A percentile compares a stretch with the other conserved stretches of the same genome.
phyloP scores from a whole-genome alignment of 306 rosid genomes.

The Dryas alaskensis region DNA sequence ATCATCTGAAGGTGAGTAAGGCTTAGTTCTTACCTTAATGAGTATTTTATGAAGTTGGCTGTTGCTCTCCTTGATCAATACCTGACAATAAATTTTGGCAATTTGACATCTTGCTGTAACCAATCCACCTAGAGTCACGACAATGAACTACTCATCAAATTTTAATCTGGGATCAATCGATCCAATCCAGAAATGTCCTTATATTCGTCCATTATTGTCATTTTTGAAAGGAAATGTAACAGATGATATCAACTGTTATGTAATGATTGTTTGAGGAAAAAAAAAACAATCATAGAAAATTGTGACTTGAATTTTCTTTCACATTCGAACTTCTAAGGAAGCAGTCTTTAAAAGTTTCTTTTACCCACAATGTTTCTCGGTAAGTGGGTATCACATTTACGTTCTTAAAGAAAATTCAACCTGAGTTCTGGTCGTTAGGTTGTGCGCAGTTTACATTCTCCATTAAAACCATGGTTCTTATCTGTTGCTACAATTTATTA shows the following conservation, averaged over 20 bases:
- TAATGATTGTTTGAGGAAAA: too few species aligned
- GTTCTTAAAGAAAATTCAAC: background rate
- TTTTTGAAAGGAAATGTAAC: background rate
- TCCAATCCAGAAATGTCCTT: background rate
- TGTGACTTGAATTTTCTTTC: background rate
- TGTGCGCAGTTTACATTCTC: background rate
- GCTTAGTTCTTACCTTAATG: conserved; percentile 14
- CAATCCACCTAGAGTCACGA: background rate
- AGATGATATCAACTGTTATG: background rate
- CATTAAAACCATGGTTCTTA: background rate
- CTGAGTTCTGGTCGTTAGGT: background rate
- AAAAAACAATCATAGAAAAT: background rate
- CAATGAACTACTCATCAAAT: background rate
- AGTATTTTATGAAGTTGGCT: conserved; percentile 17
- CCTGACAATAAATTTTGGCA: background rate
- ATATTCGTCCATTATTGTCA: background rate
- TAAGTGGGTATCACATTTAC: background rate
- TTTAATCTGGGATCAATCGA: background rate
- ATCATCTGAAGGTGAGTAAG: conserved; percentile 60
- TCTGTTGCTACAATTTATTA: background rate
- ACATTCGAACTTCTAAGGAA: background rate
- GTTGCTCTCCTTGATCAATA: background rate
- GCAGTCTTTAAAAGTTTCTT: background rate
- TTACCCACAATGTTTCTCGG: background rate
- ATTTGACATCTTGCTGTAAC: background rate